These are phyloP conservation scores for Flueggea neowawraea DNA, from an alignment of 441 rosid species.

Conservation along the genomic window DNA sequence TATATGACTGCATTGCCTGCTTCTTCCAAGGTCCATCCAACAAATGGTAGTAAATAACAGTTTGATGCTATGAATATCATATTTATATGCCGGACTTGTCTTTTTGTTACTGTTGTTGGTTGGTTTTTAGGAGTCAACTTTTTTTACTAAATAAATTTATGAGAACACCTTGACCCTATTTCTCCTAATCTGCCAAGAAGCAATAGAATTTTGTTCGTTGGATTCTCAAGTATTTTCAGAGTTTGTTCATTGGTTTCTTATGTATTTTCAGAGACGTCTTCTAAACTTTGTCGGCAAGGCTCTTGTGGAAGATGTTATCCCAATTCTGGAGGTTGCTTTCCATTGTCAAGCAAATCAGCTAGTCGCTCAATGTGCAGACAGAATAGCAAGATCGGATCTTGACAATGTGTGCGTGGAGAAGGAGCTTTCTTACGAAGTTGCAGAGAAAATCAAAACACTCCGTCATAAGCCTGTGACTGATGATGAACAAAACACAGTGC, in stretches of 20 bases:
- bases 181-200: no score
- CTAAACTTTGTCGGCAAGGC: slow-evolving; percentile 65
- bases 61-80: no score
- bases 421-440: slow-evolving; percentile 74
- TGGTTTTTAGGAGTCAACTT: no score
- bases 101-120: no score
- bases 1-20: no score
- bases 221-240: slow-evolving; percentile 45
- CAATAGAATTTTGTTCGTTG: slow-evolving; percentile 2
- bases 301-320: slow-evolving; percentile 66
- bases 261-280: slow-evolving; percentile 70
- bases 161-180: no score
- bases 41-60: no score
- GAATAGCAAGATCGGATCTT: slow-evolving; percentile 75
- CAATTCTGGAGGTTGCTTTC: slow-evolving; percentile 75
- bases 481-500: slow-evolving; percentile 16
- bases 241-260: slow-evolving; percentile 22
- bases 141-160: no score
- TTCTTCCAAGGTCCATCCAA: no score
- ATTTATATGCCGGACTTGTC: no score
- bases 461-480: slow-evolving; percentile 34
- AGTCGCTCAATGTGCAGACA: slow-evolving; percentile 60
- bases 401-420: slow-evolving; percentile 60
- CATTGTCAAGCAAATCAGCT: slow-evolving; percentile 70
- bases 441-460: slow-evolving; percentile 40